Percentiles rank a stretch among this genome's conserved stretches.
Conservation (phyloP, 2,329 filamentous ascomycete genomes). For the Phymatotrichopsis omnivora region DNA sequence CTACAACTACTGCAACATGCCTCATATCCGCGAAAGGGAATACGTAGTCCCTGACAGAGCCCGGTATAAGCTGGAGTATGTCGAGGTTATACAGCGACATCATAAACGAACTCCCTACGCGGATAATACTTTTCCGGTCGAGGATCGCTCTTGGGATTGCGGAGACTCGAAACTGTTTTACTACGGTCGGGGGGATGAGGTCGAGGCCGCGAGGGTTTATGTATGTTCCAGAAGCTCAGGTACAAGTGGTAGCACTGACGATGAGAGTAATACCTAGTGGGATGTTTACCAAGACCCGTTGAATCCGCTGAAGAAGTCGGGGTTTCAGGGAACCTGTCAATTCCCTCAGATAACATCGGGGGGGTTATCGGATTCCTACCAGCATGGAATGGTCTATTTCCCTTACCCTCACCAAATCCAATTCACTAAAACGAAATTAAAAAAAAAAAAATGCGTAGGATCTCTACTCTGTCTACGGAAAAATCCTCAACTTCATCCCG, state of each 20-base stretch:
- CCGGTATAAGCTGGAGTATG: constrained; percentile 59
- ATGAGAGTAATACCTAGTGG: constrained; percentile 48
- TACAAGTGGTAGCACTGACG: constrained; percentile 32
- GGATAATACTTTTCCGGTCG: constrained; percentile 63
- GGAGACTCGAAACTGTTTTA: constrained; percentile 59
- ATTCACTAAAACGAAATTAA: background rate
- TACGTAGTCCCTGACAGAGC: constrained; percentile 45
- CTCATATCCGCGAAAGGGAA: constrained; percentile 59
- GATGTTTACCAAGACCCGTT: constrained; percentile 48
- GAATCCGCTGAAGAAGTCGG: constrained; percentile 57
- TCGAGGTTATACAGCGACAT: constrained; percentile 74
- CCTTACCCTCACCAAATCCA: background rate
- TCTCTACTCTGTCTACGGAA: constrained; percentile 64
- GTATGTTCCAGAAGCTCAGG: constrained; percentile 39
- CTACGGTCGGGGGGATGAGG: constrained; percentile 45
- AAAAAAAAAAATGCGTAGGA: no score
- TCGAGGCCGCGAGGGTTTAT: constrained; percentile 11
- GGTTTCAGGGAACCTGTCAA: constrained; percentile 64
- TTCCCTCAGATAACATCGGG: constrained; percentile 69
- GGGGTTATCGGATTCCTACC: constrained; percentile 63
- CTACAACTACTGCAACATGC: constrained; percentile 85
- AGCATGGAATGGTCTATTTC: constrained; percentile 47
- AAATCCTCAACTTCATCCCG: constrained; percentile 58
- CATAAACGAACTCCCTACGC: constrained; percentile 78
- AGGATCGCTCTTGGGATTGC: constrained; percentile 64